These are phyloP conservation scores for Rosa lucieae DNA, from an alignment of 306 rosid genomes.

Conservation along the genomic window DNA sequence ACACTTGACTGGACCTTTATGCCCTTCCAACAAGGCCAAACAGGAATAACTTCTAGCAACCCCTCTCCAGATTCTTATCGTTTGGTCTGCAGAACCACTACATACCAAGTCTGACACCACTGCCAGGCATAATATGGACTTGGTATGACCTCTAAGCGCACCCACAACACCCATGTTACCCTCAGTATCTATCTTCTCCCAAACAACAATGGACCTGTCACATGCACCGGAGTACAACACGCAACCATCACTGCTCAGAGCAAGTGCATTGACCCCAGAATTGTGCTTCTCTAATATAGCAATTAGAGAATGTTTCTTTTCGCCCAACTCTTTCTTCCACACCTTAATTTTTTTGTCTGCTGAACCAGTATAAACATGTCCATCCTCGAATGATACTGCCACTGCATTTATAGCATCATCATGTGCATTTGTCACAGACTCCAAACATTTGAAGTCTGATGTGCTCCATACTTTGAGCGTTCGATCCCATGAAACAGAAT, in stretches of 20 bases:
- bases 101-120: conserved; percentile 61
- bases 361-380: conserved; percentile 78
- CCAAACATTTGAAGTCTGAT: conserved; percentile 71
- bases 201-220: conserved; percentile 75
- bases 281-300: conserved; percentile 64
- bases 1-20: conserved; percentile 69
- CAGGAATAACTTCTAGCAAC: conserved; percentile 48
- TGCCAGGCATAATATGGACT: conserved; percentile 66
- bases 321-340: conserved; percentile 53
- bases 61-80: conserved; percentile 76
- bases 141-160: conserved; percentile 68
- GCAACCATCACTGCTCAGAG: conserved; percentile 53
- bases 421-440: conserved; percentile 69
- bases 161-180: conserved; percentile 57
- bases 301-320: conserved; percentile 48
- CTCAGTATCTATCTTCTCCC: conserved; percentile 42
- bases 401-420: conserved; percentile 88
- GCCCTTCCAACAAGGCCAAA: conserved; percentile 76
- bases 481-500: conserved; percentile 92
- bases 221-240: conserved; percentile 82
- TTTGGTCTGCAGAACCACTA: conserved; percentile 90
- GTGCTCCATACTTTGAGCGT: conserved; percentile 82
- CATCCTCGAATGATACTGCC: conserved; percentile 50
- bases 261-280: conserved; percentile 82
- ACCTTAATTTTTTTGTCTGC: conserved; percentile 78